Evolutionary conservation across 2,329 filamentous ascomycete genomes (phyloP), one percentile per base, ranked within the genome.

Genomic region (Paracoccidioides brasiliensis): DNA sequence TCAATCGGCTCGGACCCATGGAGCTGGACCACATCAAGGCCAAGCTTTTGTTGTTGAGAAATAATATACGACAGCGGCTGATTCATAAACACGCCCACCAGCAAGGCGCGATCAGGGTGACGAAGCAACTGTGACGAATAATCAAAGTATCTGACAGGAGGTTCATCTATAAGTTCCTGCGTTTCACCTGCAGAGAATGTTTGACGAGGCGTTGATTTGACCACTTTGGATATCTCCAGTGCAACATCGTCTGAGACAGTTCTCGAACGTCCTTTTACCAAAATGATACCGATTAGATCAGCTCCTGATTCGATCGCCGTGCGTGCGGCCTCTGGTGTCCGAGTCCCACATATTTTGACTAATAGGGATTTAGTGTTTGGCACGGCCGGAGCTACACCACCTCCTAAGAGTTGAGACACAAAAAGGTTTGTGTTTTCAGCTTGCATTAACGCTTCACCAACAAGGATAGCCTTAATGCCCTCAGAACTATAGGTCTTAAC

Each of bases 391-490:
- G 64, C 60, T 8, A 64, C 62, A 22, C 69, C 68, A 38, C 76
- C 76, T 42, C 88, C 84, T 62, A 95, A 87, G 30, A 98, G 81
- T 64, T 90, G 80, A 38, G 81, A 79, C 66, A 97, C 94, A 72
- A 98, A 98, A 28, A 78, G 75, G 28, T 83, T 80, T 9, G 90
- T 90, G 65, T 97, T 82, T 9, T 85, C 79, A 2, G 93, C 90
- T 58, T 89, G 83, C 91, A 98, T 97, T 61, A 98, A 82, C 53
- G 94, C 88, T 71, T 98, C 93, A 14, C 93, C 93, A 6, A 98
- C 91, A 4, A 98, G 80, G 10, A 98, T 85, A 52, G 91, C 93
- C 62, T 90, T 88, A 51, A 98, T 89, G 22, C 91, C 90, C 64
- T 94, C 90, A 57, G 84, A 84, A 67, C 88, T 84, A 70, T 95